Evolutionary conservation across 2,329 filamentous ascomycete species (phyloP), one percentile per base, ranked within the genome.

Genomic region (Scedosporium dehoogii): DNA sequence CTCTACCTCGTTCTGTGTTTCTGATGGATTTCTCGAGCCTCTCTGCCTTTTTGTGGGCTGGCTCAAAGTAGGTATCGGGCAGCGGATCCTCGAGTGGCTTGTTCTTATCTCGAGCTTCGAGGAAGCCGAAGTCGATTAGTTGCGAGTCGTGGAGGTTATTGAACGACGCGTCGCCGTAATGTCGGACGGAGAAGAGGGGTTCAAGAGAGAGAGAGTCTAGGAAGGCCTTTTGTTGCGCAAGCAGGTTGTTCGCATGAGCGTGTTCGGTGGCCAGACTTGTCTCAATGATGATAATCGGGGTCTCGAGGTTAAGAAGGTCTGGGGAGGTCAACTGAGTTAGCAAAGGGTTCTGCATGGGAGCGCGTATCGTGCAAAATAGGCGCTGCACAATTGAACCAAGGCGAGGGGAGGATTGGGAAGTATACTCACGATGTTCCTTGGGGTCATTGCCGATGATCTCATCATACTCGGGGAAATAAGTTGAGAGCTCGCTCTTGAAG

Each of bases 391-490:
- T 25, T 46, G 42, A 46, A 33, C 1, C 6, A 33, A 33, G 6
- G 29, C 6, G 29, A 33, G 5, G 29, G 9, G 29, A 33, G 6
- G 6, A 18, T 18, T 46, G 14, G 18, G 18, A 46, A 25, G n/a
- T 23, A 23, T 46, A 79, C 84, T 73, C 82, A 92, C 92, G 88
- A 68, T 88, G 80, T 74, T 92, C 88, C 69, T 88, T 88, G 46
- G 87, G 85, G 66, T 91, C 87, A 71, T 96, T 90, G 65, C 90
- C 92, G 75, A 97, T 91, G 67, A 97, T 85, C 72, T 96, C 91
- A 74, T 97, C 92, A 74, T 96, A 97, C 70, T 96, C 92, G 60
- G 90, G 87, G 71, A 97, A 97, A 76, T 96, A 97, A 58, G 86
- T 84, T 44, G 92, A 88, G 65, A 97, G 81, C 71, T 97, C 92